Conservation (phyloP, 345 rosid genomes). For the Mallotus nudiflorus region DNA sequence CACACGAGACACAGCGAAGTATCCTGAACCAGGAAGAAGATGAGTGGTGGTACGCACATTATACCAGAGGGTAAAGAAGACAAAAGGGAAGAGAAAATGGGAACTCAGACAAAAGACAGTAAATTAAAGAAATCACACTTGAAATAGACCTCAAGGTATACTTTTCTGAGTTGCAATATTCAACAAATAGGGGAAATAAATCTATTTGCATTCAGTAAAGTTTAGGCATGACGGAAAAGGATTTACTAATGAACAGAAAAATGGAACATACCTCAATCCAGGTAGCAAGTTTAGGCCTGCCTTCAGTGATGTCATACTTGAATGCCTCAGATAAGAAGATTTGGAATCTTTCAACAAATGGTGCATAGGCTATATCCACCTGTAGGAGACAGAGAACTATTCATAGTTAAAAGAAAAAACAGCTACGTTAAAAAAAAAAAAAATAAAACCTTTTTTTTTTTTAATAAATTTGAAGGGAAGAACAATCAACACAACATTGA, state of each 20-base stretch:
- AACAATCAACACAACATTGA: background rate
- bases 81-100: no score
- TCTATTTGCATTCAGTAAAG: background rate
- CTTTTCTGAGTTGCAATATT: no score
- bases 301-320: conserved; percentile 57
- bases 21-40: no score
- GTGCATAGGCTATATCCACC: conserved; percentile 76
- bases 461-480: background rate
- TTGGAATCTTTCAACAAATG: conserved; percentile 67
- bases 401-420: background rate
- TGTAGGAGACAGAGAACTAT: conserved; percentile 29
- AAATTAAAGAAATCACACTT: no score
- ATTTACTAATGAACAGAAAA: background rate
- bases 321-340: conserved; percentile 47
- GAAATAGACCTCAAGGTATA: no score
- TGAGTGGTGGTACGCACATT: no score
- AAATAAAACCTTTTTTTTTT: background rate
- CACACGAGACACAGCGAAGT: no score
- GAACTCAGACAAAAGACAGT: no score
- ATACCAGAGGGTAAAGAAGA: no score
- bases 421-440: background rate
- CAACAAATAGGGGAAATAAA: background rate
- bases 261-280: conserved; percentile 60
- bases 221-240: background rate
- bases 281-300: conserved; percentile 70